Base-by-base conservation (phyloP, 2,329 filamentous ascomycete genomes). In the Aspergillus ustus region DNA sequence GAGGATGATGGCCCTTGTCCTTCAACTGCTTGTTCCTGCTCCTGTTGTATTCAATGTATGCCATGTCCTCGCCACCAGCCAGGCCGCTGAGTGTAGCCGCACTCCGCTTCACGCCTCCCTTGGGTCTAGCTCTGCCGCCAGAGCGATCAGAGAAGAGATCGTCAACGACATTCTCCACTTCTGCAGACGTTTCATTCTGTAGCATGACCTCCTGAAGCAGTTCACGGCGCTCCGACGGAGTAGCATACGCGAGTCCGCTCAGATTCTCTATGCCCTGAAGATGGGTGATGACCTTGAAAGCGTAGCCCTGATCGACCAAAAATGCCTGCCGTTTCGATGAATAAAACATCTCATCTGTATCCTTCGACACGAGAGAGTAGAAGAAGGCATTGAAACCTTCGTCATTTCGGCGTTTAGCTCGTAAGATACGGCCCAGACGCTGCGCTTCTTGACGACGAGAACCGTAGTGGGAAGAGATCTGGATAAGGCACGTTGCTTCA, bases 351-450 rank as follows among this genome's bases (percentile, higher is more conserved):
- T 99, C 95, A 64, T 93, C 90, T 0, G 95, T 99, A 74, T 99
- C 95, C 76, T 98, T 98, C 6, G 92, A 96, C 3, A 99, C 95
- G 0, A 99, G 85, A 0, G 92, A 96, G 80, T 99, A 99, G 82
- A 99, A 99, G 78, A 98, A 99, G 0, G 95, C 95, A 73, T 99
- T 99, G 78, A 99, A 99, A 7, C 95, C 95, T 76, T 98, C 95
- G 69, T 99, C 95, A 70, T 97, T 98, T 74, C 95, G 87, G 19
- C 95, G 88, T 80, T 99, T 99, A 15, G 95, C 95, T 78, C 95
- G 87, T 3, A 99, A 86, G 70, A 99, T 98, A 55, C 95, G 90
- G 3, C 95, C 95, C 0, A 98, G 83, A 2, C 95, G 88, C 75
- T 98, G 95, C 0, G 95, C 95, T 80, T 99, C 95, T 77, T 98